Conservation (phyloP, 2,329 filamentous ascomycete species). For the Talaromyces amestolkiae region DNA sequence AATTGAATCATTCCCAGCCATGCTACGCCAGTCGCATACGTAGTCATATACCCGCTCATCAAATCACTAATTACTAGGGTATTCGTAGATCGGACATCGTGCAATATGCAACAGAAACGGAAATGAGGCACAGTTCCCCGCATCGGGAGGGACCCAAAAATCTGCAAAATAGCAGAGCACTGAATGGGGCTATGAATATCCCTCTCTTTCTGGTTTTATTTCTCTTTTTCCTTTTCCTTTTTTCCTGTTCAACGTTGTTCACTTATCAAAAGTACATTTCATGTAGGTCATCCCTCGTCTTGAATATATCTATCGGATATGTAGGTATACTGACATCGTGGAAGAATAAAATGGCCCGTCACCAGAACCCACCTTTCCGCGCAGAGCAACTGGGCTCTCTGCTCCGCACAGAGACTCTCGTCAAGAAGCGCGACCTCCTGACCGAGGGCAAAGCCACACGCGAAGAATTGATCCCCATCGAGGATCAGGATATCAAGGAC, state of each 20-base stretch:
- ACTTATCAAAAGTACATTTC: too few species aligned
- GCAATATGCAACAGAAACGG: not conserved
- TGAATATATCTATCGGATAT: not conserved
- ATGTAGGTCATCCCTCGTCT: not conserved
- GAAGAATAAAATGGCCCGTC: constrained; percentile 21
- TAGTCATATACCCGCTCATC: too few species aligned
- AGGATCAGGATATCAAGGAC: constrained; percentile 64
- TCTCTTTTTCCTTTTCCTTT: not conserved
- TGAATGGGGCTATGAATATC: not conserved
- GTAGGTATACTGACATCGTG: not conserved
- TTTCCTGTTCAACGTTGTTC: not conserved
- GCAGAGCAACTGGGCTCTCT: constrained; percentile 72
- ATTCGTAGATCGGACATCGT: not conserved
- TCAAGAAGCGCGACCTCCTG: constrained; percentile 57
- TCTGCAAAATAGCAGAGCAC: not conserved
- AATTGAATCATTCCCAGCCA: not conserved
- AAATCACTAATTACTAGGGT: too few species aligned
- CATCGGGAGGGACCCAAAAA: not conserved
- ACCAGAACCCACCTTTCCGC: constrained; percentile 60
- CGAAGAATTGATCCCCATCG: constrained; percentile 59
- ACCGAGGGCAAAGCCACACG: constrained; percentile 55
- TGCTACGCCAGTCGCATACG: not conserved
- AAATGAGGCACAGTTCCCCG: constrained; percentile 10
- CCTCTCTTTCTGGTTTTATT: not conserved
- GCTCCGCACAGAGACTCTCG: constrained; percentile 62